Evolutionary conservation across 2,329 filamentous ascomycete genomes (phyloP).

Genomic region (Dothideomycetes sp.): DNA sequence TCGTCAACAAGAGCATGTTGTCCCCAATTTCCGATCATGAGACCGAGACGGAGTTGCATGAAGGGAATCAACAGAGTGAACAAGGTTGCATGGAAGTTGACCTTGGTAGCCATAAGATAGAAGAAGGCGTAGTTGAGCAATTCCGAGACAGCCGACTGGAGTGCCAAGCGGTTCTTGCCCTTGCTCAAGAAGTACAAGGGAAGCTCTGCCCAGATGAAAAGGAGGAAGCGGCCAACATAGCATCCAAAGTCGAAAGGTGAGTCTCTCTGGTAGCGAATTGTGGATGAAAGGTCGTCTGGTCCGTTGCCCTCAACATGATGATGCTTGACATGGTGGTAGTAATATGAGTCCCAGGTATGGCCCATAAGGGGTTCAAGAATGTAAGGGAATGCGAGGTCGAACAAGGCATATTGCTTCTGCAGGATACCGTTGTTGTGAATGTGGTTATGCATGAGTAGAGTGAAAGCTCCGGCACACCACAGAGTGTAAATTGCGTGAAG

Average conservation of each 20-base stretch:
- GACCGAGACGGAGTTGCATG: slow-evolving; percentile 53
- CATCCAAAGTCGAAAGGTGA: slow-evolving; percentile 55
- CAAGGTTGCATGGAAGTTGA: slow-evolving; percentile 47
- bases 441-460: slow-evolving; percentile 75
- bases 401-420: slow-evolving; percentile 40
- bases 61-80: slow-evolving; percentile 62
- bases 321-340: slow-evolving; percentile 78
- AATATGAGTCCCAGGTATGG: slow-evolving; percentile 80
- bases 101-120: slow-evolving; percentile 40
- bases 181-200: slow-evolving; percentile 63
- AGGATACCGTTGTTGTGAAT: slow-evolving; percentile 69
- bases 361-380: slow-evolving; percentile 67
- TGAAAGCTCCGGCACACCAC: slow-evolving; percentile 65
- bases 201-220: slow-evolving; percentile 66
- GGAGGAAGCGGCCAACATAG: slow-evolving; percentile 65
- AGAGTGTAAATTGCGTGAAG: slow-evolving; percentile 57
- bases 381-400: slow-evolving; percentile 64
- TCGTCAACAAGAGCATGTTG: slow-evolving; percentile 75
- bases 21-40: slow-evolving; percentile 80
- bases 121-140: slow-evolving; percentile 46
- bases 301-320: slow-evolving; percentile 78
- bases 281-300: slow-evolving; percentile 65
- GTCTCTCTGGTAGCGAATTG: slow-evolving; percentile 68
- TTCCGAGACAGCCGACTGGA: slow-evolving; percentile 55
- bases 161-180: slow-evolving; percentile 45